phyloP scores from a whole-genome alignment of 495 filamentous ascomycete species.

The Viridothelium virens region DNA sequence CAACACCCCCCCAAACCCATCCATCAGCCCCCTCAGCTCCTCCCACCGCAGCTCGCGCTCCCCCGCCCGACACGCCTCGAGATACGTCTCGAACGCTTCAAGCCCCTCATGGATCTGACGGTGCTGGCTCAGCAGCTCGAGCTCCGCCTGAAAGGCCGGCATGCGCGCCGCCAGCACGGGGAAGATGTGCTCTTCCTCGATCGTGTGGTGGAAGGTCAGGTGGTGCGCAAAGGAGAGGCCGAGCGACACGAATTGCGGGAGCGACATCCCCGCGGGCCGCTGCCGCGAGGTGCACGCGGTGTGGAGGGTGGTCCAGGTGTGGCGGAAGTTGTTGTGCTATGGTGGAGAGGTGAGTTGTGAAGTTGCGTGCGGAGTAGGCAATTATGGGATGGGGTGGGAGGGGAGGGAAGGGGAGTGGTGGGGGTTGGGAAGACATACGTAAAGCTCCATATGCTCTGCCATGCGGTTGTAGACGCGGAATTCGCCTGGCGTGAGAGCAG shows the following conservation, averaged over 20 bases:
- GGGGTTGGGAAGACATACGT: constrained; percentile 41
- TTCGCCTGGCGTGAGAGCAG: constrained; percentile 47
- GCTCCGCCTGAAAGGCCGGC: constrained; percentile 65
- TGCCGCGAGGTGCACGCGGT: constrained; percentile 47
- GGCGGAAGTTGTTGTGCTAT: constrained; percentile 67
- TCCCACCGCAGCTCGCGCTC: constrained; percentile 60
- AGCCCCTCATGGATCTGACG: constrained; percentile 72
- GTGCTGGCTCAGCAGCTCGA: constrained; percentile 71
- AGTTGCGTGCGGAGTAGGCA: constrained; percentile 19
- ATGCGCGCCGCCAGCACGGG: constrained; percentile 68
- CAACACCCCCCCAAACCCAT: constrained; percentile 43
- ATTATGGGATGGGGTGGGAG: background rate
- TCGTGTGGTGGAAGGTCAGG: constrained; percentile 68
- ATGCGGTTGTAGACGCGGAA: constrained; percentile 62
- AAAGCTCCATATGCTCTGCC: constrained; percentile 70
- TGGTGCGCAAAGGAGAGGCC: constrained; percentile 60
- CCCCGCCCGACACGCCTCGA: constrained; percentile 54
- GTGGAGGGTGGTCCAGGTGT: constrained; percentile 62
- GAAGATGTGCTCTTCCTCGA: constrained; percentile 80
- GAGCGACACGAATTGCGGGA: constrained; percentile 55
- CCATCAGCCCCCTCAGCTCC: constrained; percentile 64
- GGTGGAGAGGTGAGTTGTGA: constrained; percentile 21
- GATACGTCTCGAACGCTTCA: constrained; percentile 62
- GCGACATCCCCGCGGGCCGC: constrained; percentile 50
- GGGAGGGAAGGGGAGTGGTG: background rate